phyloP scores from a whole-genome alignment of 1,139 yeast species.

The Nakaseomyces kungkrabaensis region DNA sequence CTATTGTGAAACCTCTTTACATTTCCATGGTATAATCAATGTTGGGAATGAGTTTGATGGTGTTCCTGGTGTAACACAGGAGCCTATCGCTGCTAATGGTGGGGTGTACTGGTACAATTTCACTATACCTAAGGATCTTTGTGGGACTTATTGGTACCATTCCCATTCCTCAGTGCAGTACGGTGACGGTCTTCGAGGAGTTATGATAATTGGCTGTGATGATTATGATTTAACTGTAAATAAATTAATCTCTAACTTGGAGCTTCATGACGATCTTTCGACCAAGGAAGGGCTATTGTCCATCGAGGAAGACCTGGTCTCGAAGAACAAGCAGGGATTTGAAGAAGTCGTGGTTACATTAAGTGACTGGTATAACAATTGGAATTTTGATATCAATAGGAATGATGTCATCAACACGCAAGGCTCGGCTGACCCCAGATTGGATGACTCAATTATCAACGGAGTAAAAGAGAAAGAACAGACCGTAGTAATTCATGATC shows the following conservation, averaged over 20 bases:
- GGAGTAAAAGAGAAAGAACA: constrained; percentile 48
- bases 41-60: constrained; percentile 36
- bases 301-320: constrained; percentile 39
- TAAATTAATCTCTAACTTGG: constrained; percentile 23
- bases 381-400: constrained; percentile 52
- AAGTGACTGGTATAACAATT: constrained; percentile 48
- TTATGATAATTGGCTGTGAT: constrained; percentile 37
- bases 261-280: constrained; percentile 18
- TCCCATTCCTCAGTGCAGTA: constrained; percentile 41
- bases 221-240: constrained; percentile 37
- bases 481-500: constrained; percentile 42
- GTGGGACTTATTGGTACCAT: constrained; percentile 45
- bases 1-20: constrained; percentile 31
- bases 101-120: constrained; percentile 33
- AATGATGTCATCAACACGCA: constrained; percentile 33
- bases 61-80: constrained; percentile 37
- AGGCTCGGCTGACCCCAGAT: constrained; percentile 28
- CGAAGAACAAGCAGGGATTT: constrained; percentile 43
- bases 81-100: constrained; percentile 34
- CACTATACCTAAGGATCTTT: constrained; percentile 33
- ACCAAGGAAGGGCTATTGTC: constrained; percentile 32
- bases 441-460: constrained; percentile 29
- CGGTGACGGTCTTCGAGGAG: constrained; percentile 41
- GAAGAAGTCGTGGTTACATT: constrained; percentile 49
- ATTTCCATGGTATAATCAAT: constrained; percentile 41